Conservation (phyloP, 306 rosid species). For the Chamaecrista fasciculata region DNA sequence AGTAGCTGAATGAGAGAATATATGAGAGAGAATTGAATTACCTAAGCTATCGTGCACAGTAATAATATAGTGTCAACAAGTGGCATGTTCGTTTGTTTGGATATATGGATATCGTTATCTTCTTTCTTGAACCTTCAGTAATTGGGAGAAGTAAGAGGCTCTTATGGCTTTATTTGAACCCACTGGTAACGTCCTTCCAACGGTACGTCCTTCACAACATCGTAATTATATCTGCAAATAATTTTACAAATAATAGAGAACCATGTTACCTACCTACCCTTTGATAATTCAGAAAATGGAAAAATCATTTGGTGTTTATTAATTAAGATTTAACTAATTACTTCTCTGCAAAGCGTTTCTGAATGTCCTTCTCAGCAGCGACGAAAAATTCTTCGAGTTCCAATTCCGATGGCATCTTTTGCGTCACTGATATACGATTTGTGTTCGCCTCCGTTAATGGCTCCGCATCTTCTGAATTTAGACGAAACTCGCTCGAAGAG, state of each 20-base stretch:
- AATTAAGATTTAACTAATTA: slow-evolving; percentile 39
- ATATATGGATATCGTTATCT: slow-evolving; percentile 10
- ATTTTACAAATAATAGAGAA: background rate
- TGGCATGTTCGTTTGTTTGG: slow-evolving; percentile 5
- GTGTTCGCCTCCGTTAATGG: slow-evolving; percentile 33
- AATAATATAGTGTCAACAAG: slow-evolving; percentile 28
- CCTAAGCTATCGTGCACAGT: slow-evolving; percentile 36
- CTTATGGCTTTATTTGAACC: slow-evolving; percentile 64
- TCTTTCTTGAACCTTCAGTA: slow-evolving; percentile 9
- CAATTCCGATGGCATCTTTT: slow-evolving; percentile 52
- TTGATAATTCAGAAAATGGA: slow-evolving; percentile 19
- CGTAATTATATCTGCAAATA: slow-evolving; percentile 71
- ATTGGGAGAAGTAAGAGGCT: background rate
- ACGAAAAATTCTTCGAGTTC: slow-evolving; percentile 79
- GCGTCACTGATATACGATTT: slow-evolving; percentile 24
- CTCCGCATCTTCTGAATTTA: slow-evolving; percentile 34
- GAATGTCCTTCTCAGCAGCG: slow-evolving; percentile 63
- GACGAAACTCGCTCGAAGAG: slow-evolving; percentile 45
- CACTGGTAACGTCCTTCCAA: slow-evolving; percentile 86
- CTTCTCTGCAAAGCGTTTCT: slow-evolving; percentile 57
- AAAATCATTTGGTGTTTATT: background rate
- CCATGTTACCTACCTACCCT: background rate
- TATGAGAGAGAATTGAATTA: slow-evolving; percentile 6
- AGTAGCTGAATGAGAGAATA: background rate
- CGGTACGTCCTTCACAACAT: slow-evolving; percentile 64